Conservation (phyloP, 1,284 basidiomycete genomes). For the Cryptococcus jaspeensis region DNA sequence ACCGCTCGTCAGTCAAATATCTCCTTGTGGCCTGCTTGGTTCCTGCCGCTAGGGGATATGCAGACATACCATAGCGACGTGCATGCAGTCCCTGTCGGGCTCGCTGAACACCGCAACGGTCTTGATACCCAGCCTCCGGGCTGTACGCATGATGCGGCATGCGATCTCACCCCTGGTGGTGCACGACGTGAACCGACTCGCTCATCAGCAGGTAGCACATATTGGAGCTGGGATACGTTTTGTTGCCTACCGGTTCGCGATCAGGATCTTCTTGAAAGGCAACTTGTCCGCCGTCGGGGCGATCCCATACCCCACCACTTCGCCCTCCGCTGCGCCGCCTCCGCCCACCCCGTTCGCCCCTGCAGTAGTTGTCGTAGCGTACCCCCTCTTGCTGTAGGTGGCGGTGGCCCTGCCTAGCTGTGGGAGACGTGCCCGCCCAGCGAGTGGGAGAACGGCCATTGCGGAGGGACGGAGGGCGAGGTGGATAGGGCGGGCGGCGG, state of each 20-base stretch:
- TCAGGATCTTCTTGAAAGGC: conserved; percentile 66
- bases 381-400: too few relatives aligned
- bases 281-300: conserved; percentile 1
- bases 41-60: neutral
- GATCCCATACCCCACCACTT: neutral
- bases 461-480: too few relatives aligned
- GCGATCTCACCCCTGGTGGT: conserved; percentile 75
- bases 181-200: neutral
- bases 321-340: neutral
- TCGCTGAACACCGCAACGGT: conserved; percentile 92
- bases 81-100: conserved; percentile 74
- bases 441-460: too few relatives aligned
- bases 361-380: too few relatives aligned
- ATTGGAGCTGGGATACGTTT: neutral
- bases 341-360: too few relatives aligned
- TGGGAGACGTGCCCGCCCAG: too few relatives aligned
- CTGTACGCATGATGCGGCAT: conserved; percentile 88
- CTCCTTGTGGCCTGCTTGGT: neutral
- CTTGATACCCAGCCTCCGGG: conserved; percentile 78
- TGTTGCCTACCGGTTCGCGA: conserved; percentile 69
- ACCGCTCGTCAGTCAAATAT: neutral
- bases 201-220: neutral
- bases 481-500: neutral
- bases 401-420: too few relatives aligned
- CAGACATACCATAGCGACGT: conserved; percentile 58